Evolutionary conservation across 345 rosid species (phyloP).

Genomic region (Erysimum cheiranthoides): DNA sequence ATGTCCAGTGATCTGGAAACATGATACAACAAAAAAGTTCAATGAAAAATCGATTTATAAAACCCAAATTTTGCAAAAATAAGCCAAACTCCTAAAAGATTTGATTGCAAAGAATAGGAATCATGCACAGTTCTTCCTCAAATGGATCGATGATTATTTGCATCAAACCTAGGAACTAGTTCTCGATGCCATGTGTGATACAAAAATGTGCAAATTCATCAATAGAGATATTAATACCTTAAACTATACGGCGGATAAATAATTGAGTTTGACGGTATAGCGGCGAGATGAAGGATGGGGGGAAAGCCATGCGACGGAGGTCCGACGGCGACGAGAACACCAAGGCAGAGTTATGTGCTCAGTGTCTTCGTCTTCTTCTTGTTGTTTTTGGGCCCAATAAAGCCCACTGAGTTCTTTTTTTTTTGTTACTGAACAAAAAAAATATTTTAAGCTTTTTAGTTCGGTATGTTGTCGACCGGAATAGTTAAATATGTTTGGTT

Average conservation of each 20-base stretch:
- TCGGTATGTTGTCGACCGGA: no score
- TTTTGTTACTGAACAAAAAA: no score
- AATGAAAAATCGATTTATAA: background rate
- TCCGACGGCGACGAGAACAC: slow-evolving; percentile 17
- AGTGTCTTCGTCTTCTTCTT: background rate
- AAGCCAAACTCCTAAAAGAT: background rate
- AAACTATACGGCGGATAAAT: background rate
- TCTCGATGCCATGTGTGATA: background rate
- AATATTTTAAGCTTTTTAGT: no score
- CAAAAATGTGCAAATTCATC: background rate
- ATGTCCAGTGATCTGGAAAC: background rate
- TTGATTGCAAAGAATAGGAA: background rate
- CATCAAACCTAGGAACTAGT: background rate
- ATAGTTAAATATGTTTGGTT: no score
- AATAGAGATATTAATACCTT: background rate
- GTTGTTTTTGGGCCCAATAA: background rate
- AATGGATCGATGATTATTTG: background rate
- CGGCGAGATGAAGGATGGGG: background rate
- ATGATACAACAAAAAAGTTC: background rate
- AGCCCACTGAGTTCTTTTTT: slow-evolving; percentile 3
- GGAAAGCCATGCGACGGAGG: slow-evolving; percentile 36
- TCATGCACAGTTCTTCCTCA: background rate
- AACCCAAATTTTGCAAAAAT: background rate
- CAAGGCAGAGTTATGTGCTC: background rate
- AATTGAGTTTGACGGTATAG: background rate